These are phyloP conservation scores for Parietaria judaica DNA, from an alignment of 306 rosid species.

Conservation along the genomic window DNA sequence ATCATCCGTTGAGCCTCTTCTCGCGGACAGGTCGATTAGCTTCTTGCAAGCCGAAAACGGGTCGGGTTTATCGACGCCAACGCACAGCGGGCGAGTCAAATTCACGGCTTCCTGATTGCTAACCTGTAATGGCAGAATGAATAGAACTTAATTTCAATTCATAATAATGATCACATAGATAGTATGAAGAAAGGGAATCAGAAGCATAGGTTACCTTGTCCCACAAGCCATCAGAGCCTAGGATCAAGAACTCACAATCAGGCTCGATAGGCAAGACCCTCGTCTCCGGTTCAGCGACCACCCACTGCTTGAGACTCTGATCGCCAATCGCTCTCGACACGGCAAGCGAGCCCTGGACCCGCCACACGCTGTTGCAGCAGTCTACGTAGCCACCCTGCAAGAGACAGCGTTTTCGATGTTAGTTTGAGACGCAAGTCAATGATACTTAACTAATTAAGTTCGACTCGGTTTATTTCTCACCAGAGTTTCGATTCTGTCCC, in stretches of 20 bases:
- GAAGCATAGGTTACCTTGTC: constrained; percentile 29
- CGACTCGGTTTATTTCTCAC: constrained; percentile 14
- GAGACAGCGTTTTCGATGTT: not conserved
- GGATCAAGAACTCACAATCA: constrained; percentile 39
- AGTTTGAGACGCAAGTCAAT: not conserved
- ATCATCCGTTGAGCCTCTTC: constrained; percentile 43
- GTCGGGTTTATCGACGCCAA: constrained; percentile 22
- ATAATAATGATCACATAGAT: not conserved
- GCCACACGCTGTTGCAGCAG: constrained; percentile 34
- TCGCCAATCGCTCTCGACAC: constrained; percentile 50
- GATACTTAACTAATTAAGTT: not conserved
- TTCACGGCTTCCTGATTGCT: constrained; percentile 44
- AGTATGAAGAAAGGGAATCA: not conserved
- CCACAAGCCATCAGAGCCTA: constrained; percentile 57
- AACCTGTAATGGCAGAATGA: constrained; percentile 20
- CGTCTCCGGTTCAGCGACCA: constrained; percentile 49
- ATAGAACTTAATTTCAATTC: not conserved
- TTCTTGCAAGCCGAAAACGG: constrained; percentile 36
- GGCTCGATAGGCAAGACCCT: constrained; percentile 21
- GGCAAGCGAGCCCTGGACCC: constrained; percentile 49
- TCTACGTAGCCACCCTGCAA: constrained; percentile 49
- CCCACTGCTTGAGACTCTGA: constrained; percentile 36
- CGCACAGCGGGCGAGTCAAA: constrained; percentile 31
- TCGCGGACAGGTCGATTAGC: constrained; percentile 28
- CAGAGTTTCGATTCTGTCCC: constrained; percentile 28